Conservation (phyloP, 345 rosid species). For the Linum trigynum region DNA sequence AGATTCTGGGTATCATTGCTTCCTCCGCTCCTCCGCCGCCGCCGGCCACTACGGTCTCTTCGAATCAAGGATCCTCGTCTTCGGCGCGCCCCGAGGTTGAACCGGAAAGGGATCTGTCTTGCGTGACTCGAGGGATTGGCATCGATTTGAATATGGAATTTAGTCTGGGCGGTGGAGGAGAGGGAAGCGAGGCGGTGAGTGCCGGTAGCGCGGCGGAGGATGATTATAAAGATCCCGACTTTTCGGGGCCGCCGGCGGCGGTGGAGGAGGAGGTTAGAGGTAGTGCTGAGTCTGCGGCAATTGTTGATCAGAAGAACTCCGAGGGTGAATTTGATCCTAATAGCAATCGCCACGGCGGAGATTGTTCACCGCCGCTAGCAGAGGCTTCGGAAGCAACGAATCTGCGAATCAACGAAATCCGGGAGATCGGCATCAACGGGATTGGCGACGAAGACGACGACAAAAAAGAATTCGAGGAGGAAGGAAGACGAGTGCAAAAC, state of each 20-base stretch:
- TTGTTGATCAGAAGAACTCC: slow-evolving; percentile 10
- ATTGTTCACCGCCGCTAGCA: not conserved
- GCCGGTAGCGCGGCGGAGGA: not conserved
- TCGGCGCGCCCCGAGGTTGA: slow-evolving; percentile 2
- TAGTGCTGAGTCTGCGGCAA: slow-evolving; percentile 13
- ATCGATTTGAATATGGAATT: slow-evolving; percentile 33
- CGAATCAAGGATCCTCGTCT: slow-evolving; percentile 18
- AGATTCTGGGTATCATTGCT: slow-evolving; percentile 29
- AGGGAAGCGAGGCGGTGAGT: not conserved
- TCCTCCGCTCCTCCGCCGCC: slow-evolving; percentile 12
- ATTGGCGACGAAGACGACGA: slow-evolving; percentile 4
- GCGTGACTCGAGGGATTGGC: slow-evolving; percentile 17
- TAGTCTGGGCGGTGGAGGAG: slow-evolving; percentile 2
- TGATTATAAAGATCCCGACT: no score
- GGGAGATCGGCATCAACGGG: not conserved
- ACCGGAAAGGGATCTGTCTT: not conserved
- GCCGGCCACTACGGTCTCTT: slow-evolving; percentile 16
- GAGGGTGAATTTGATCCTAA: slow-evolving; percentile 10
- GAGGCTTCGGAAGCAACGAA: slow-evolving; percentile 12
- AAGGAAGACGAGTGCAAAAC: not conserved
- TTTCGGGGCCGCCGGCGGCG: not conserved
- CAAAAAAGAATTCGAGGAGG: not conserved
- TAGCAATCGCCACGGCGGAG: not conserved
- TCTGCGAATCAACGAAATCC: not conserved
- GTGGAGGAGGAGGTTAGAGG: not conserved